Percentiles rank a stretch among this genome's conserved stretches.
Conservation (phyloP, 2,329 filamentous ascomycete genomes). For the Sclerotinia spermophila region DNA sequence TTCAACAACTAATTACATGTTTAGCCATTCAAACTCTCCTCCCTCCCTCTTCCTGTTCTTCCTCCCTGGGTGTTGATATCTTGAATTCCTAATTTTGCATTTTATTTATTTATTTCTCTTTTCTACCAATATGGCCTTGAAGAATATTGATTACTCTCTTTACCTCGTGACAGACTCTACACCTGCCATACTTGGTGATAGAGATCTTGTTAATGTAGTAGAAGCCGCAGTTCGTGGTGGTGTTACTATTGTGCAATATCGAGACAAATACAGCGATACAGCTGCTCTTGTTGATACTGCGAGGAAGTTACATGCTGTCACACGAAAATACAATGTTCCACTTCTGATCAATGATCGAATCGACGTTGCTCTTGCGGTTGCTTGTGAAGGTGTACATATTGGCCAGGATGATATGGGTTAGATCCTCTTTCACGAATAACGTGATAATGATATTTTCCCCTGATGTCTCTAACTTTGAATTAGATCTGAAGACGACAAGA, state of each 20-base stretch:
- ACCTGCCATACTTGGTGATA: conserved; percentile 70
- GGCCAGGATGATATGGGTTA: conserved; percentile 89
- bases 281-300: conserved; percentile 67
- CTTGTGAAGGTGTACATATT: conserved; percentile 88
- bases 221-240: conserved; percentile 72
- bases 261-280: conserved; percentile 81
- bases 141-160: conserved; percentile 68
- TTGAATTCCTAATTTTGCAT: background rate
- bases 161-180: conserved; percentile 95
- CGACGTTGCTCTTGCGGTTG: conserved; percentile 80
- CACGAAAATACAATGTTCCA: conserved; percentile 64
- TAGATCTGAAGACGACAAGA: conserved; percentile 63
- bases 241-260: conserved; percentile 83
- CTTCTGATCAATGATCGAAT: conserved; percentile 91
- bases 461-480: background rate
- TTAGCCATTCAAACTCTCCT: background rate
- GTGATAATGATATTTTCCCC: background rate
- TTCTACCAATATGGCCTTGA: conserved; percentile 36
- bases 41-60: background rate
- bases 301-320: conserved; percentile 66
- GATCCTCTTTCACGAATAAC: conserved; percentile 30
- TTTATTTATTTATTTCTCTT: background rate
- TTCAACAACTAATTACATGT: background rate
- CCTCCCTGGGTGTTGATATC: background rate
- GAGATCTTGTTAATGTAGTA: conserved; percentile 69